These are phyloP conservation scores for Scenedesmus sp. DNA, from an alignment of 163 green algal species.

Conservation along the genomic window DNA sequence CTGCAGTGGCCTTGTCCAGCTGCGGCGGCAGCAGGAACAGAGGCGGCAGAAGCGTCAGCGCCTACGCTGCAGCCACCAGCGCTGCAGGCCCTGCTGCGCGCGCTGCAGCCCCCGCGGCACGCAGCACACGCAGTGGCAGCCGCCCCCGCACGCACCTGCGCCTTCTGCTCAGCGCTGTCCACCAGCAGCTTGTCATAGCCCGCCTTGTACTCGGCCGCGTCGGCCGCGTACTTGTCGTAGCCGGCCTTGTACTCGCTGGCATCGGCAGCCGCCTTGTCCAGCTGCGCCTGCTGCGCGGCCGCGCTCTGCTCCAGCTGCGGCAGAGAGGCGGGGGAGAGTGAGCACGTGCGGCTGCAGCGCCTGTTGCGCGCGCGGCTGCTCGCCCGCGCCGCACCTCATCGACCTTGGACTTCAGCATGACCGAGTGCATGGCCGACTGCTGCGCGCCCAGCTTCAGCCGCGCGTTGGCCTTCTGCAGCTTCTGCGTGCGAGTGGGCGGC, in stretches of 20 bases:
- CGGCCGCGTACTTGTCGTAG: constrained; percentile 46
- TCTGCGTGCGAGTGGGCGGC: too few relatives aligned
- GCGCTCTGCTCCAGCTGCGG: constrained; percentile 11
- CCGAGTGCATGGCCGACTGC: background rate
- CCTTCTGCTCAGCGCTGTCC: constrained; percentile 16
- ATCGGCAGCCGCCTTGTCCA: constrained; percentile 14
- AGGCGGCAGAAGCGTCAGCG: background rate
- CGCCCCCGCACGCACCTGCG: background rate
- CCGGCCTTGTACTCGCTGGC: constrained; percentile 29
- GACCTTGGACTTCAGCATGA: constrained; percentile 12
- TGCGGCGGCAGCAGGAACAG: background rate
- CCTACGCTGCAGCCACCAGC: too few relatives aligned
- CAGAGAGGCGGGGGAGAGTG: background rate
- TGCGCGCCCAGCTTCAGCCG: background rate
- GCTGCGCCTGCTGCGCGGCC: constrained; percentile 26
- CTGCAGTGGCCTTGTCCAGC: constrained; percentile 11
- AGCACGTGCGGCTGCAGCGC: background rate
- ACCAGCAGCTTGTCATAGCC: constrained; percentile 43
- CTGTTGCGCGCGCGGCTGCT: background rate
- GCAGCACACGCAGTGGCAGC: background rate
- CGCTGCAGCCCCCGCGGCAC: background rate
- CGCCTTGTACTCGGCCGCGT: constrained; percentile 50
- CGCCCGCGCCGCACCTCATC: background rate
- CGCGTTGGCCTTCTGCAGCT: constrained; percentile 3
- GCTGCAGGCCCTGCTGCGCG: background rate